A percentile compares a stretch with the other conserved stretches of the same genome.
Conservation (phyloP, 768 basidiomycete species). For the Boletus insuetus region DNA sequence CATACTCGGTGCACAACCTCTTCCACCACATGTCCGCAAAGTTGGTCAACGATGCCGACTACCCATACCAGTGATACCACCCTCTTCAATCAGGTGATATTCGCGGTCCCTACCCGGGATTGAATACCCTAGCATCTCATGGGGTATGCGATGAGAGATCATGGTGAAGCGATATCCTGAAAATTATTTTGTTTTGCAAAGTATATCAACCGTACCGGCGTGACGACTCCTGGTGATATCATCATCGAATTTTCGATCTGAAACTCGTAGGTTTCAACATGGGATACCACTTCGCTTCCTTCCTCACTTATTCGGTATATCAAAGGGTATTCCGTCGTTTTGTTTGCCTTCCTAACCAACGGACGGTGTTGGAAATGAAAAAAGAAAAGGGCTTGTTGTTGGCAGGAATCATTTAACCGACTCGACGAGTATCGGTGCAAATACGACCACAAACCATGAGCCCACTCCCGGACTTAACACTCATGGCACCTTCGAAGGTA, state of each 20-base stretch:
- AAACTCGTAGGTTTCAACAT: too few species aligned
- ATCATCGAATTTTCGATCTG: constrained; percentile 7
- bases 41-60: constrained; percentile 10
- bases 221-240: constrained; percentile 18
- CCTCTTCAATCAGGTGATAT: constrained; percentile 13
- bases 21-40: too few species aligned
- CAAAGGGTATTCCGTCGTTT: background rate
- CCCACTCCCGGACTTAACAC: constrained; percentile 15
- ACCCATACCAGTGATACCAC: constrained; percentile 8
- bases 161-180: background rate
- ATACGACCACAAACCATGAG: constrained; percentile 6
- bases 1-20: constrained; percentile 16
- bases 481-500: constrained; percentile 22
- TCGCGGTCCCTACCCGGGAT: constrained; percentile 20
- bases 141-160: constrained; percentile 9
- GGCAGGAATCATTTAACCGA: constrained; percentile 25
- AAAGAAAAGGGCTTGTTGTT: too few species aligned
- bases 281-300: constrained; percentile 7
- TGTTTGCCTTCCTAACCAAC: background rate
- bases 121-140: constrained; percentile 22
- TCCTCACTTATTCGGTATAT: constrained; percentile 18
- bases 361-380: too few species aligned
- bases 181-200: background rate
- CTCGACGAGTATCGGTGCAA: constrained; percentile 24
- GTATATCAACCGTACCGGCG: constrained; percentile 16